These are phyloP conservation scores for Grosmannia huntii DNA, from an alignment of 2,329 filamentous ascomycete species.

Conservation along the genomic window DNA sequence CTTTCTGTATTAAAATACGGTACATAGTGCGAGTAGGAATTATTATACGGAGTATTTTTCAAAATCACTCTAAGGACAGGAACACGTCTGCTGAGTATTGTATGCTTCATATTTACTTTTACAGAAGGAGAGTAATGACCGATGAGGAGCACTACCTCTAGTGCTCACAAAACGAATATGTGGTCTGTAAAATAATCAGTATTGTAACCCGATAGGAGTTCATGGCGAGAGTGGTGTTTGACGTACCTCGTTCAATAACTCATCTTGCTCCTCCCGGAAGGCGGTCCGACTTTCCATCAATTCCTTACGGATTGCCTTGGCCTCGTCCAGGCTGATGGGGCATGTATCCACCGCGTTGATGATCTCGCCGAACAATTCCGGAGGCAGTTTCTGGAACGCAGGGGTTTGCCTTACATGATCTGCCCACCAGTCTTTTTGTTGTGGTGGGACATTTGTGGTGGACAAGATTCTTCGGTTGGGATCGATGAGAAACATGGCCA, in stretches of 20 bases:
- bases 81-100: too few relatives aligned
- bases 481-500: constrained; percentile 48
- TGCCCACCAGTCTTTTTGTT: constrained; percentile 24
- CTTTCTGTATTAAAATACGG: too few relatives aligned
- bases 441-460: constrained; percentile 26
- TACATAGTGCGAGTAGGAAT: too few relatives aligned
- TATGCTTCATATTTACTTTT: background rate
- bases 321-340: constrained; percentile 16
- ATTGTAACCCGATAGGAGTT: background rate
- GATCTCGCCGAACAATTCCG: constrained; percentile 16
- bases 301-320: constrained; percentile 9
- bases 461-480: constrained; percentile 36
- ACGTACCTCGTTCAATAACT: background rate
- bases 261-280: background rate
- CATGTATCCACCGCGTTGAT: constrained; percentile 13
- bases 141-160: background rate
- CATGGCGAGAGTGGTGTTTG: too few relatives aligned
- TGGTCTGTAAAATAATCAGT: background rate
- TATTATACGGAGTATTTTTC: too few relatives aligned
- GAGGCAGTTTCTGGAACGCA: constrained; percentile 9
- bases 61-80: too few relatives aligned
- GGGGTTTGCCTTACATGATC: constrained; percentile 4
- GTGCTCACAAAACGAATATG: background rate
- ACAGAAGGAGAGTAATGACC: background rate
- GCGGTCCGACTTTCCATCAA: constrained; percentile 14